phyloP scores from a whole-genome alignment of 768 basidiomycete species.

The Mycena albidolilacea region DNA sequence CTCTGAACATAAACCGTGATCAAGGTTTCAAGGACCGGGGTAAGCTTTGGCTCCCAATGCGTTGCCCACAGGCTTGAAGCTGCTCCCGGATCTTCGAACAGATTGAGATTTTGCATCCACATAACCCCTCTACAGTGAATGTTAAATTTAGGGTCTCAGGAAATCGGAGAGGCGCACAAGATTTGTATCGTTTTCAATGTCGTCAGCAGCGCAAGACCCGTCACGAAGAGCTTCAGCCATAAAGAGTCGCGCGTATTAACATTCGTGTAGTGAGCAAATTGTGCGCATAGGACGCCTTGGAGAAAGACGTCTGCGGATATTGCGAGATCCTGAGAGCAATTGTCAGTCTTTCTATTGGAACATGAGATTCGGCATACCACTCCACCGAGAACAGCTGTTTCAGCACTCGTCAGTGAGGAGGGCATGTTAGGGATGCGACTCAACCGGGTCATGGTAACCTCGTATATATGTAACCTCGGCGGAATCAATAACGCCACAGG shows the following conservation, averaged over 20 bases:
- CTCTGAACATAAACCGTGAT: neutral
- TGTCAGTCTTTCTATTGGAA: neutral
- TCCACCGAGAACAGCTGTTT: neutral
- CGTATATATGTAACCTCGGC: neutral
- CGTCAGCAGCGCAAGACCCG: too few species aligned
- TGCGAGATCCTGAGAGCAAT: neutral
- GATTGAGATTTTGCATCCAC: neutral
- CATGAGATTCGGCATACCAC: neutral
- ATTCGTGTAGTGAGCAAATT: too few species aligned
- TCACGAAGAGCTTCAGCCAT: too few species aligned
- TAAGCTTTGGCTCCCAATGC: neutral
- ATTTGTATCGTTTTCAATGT: neutral
- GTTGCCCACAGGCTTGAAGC: neutral
- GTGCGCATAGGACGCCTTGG: neutral
- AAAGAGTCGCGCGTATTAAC: too few species aligned
- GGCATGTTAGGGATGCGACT: neutral
- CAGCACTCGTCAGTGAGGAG: neutral
- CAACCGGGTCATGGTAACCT: neutral
- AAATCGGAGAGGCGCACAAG: neutral
- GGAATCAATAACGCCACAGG: constrained; percentile 3
- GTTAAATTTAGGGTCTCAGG: neutral
- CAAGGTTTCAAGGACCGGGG: neutral
- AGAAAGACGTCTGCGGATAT: neutral
- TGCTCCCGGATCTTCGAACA: neutral
- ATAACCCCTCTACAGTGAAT: neutral